These are phyloP conservation scores for Clavariopsis aquatica DNA, from an alignment of 495 filamentous ascomycete species.

Conservation along the genomic window DNA sequence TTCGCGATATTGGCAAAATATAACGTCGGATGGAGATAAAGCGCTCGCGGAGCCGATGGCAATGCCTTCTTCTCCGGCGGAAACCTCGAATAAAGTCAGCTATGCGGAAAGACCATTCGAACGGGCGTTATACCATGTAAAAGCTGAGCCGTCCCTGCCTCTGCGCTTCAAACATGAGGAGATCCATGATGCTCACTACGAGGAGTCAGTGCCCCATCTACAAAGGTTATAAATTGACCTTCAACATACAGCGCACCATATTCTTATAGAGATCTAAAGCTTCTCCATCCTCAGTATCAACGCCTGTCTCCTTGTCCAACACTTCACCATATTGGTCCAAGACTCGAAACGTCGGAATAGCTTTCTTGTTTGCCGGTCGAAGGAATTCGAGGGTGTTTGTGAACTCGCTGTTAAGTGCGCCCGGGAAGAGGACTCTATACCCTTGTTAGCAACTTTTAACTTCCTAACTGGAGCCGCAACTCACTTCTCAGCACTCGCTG, in stretches of 20 bases:
- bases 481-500: constrained; percentile 34
- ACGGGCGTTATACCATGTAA: constrained; percentile 74
- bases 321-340: constrained; percentile 80
- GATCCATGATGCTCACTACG: constrained; percentile 82
- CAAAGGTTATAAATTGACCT: neutral
- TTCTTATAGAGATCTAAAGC: constrained; percentile 66
- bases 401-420: constrained; percentile 93
- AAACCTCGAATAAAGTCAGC: constrained; percentile 55
- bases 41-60: constrained; percentile 84
- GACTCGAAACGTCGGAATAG: constrained; percentile 83
- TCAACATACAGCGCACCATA: constrained; percentile 61
- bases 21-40: constrained; percentile 76
- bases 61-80: constrained; percentile 93
- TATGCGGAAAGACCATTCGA: neutral
- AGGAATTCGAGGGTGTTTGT: constrained; percentile 75
- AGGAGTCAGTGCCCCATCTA: constrained; percentile 6
- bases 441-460: constrained; percentile 7
- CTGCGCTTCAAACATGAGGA: constrained; percentile 90
- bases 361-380: constrained; percentile 61
- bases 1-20: constrained; percentile 95
- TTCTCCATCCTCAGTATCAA: constrained; percentile 67
- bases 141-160: constrained; percentile 83
- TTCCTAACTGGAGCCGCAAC: neutral
- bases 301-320: constrained; percentile 65
- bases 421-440: constrained; percentile 80